Evolutionary conservation across 306 rosid genomes (phyloP), one percentile per base, ranked within the genome.

Genomic region (Sphenostylis stenocarpa): DNA sequence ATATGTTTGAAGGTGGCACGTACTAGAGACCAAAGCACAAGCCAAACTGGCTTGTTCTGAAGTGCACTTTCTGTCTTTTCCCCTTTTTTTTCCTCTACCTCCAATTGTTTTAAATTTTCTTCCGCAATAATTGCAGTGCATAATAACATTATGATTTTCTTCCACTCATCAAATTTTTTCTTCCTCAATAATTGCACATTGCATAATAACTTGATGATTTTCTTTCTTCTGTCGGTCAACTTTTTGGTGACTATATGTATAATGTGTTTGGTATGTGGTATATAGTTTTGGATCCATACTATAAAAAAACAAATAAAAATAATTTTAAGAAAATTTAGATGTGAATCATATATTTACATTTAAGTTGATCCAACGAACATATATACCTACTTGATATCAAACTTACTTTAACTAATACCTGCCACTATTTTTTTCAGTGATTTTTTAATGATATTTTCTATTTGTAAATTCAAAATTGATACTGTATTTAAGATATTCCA

Each of bases 21-120:
- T 85, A 85, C 83, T 81, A 63, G 48, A 83, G 84, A 85, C 90
- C 90, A 86, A 87, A 83, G 87, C 67, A 77, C 83, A 83, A 89
- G 89, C 93, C 91, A 91, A 85, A 81, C 88, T 79, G 73, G 78
- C 84, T 86, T 84, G 48, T 58, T 82, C 89, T 91, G 86, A 89
- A 85, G 85, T 87, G 85, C 91, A 80, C 94, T 89, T 89, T 89
- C 92, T 88, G 94, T 89, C 97, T 87, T 89, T 87, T 89, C 84
- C 90, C 56, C 87, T 43, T 83, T 80, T 90, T 85, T 84, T 66
- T 16, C 1, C 67, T 69, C 86, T 78, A 82, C 72, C 73, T 61
- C 13, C 49, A 34, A 28, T 52, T 52, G 33, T 64, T 49, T 23
- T 24, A 2, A 52, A 24, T 69, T 33, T 66, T 16, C 19, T 28